Evolutionary conservation across 2,329 filamentous ascomycete species (phyloP).

Genomic region (Rhynchosporium secalis): DNA sequence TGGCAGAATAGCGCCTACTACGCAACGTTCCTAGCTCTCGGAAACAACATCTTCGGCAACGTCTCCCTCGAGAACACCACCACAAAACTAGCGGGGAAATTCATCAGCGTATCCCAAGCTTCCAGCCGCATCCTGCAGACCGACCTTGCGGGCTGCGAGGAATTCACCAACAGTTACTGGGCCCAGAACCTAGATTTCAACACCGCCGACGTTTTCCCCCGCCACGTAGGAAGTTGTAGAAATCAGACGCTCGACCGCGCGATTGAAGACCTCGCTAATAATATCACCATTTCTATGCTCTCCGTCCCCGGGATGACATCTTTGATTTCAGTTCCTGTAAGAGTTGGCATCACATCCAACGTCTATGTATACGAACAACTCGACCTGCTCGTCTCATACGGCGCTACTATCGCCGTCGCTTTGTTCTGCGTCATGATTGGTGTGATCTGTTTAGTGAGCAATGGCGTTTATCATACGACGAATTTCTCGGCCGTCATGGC

Average conservation of each 20-base stretch:
- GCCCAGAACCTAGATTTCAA: constrained; percentile 9
- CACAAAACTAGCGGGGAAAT: neutral
- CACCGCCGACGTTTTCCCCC: constrained; percentile 6
- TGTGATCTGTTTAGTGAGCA: neutral
- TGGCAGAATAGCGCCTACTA: neutral
- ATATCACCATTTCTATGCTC: constrained; percentile 33
- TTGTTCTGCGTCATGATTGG: neutral
- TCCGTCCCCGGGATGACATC: neutral
- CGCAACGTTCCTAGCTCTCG: neutral
- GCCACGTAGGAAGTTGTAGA: constrained; percentile 25
- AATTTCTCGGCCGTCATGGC: constrained; percentile 23
- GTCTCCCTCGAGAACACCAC: neutral
- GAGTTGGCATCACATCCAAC: neutral
- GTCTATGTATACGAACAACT: constrained; percentile 1
- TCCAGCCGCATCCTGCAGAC: neutral
- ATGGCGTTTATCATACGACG: constrained; percentile 22
- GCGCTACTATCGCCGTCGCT: neutral
- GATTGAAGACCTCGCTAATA: constrained; percentile 30
- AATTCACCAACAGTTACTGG: constrained; percentile 3
- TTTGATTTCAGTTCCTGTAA: neutral
- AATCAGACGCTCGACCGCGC: constrained; percentile 24
- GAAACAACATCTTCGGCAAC: constrained; percentile 1
- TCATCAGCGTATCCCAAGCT: neutral
- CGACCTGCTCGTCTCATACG: constrained; percentile 6
- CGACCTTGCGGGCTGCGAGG: neutral